Evolutionary conservation across 1,284 basidiomycete genomes (phyloP).

Genomic region (Ustilago vetiveriae): DNA sequence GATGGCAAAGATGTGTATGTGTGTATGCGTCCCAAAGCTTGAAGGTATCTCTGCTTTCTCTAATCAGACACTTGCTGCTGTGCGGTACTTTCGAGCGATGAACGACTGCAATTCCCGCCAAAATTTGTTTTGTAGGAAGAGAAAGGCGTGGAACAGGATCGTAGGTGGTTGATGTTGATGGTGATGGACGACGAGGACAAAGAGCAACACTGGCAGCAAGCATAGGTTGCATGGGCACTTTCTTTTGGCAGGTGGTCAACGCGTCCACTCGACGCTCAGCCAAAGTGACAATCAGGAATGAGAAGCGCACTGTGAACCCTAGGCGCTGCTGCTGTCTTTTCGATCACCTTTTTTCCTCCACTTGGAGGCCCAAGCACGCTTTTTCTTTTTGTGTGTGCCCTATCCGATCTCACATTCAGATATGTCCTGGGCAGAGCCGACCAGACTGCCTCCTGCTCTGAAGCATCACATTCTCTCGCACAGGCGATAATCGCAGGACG

Average conservation of each 20-base stretch:
- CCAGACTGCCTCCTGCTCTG: no score
- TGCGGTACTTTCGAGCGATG: no score
- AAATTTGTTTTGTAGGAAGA: no score
- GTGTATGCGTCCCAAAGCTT: not conserved
- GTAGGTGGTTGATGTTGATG: not conserved
- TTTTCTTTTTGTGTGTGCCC: no score
- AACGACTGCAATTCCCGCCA: no score
- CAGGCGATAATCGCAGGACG: no score
- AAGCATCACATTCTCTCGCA: no score
- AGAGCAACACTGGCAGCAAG: slow-evolving; percentile 25
- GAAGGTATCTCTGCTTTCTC: not conserved
- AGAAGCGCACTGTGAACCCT: not conserved
- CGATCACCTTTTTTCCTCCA: slow-evolving; percentile 8
- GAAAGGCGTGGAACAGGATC: not conserved
- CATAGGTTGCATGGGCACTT: not conserved
- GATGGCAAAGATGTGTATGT: slow-evolving; percentile 3
- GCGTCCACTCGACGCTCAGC: slow-evolving; percentile 17
- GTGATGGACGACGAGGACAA: not conserved
- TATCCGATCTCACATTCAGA: no score
- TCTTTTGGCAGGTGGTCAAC: slow-evolving; percentile 20
- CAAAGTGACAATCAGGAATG: no score
- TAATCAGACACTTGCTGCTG: no score
- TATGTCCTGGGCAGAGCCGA: no score
- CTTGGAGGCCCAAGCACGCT: not conserved
- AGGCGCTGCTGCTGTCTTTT: not conserved